These are phyloP conservation scores for Irpex rosettiformis DNA, from an alignment of 1,284 basidiomycete genomes.

Conservation along the genomic window DNA sequence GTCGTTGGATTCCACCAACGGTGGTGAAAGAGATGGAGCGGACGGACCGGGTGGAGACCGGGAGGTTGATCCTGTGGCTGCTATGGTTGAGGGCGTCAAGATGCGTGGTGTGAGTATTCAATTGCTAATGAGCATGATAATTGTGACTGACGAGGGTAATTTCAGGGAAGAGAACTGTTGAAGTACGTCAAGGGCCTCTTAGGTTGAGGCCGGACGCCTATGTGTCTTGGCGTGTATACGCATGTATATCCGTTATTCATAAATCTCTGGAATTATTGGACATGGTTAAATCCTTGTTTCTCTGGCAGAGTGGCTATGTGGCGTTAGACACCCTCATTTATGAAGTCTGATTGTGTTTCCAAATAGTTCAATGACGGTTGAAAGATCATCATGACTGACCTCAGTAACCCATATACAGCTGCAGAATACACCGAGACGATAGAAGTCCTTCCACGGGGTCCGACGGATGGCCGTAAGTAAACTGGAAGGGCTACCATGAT, in stretches of 20 bases:
- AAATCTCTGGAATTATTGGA: too few species aligned
- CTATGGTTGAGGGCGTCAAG: slow-evolving; percentile 74
- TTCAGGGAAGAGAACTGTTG: slow-evolving; percentile 66
- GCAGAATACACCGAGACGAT: too few species aligned
- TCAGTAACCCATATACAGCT: too few species aligned
- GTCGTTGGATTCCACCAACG: background rate
- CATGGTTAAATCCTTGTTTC: too few species aligned
- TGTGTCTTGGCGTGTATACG: background rate
- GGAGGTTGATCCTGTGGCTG: slow-evolving; percentile 57
- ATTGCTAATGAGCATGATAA: background rate
- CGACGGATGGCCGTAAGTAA: too few species aligned
- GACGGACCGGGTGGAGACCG: background rate
- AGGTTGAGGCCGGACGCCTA: slow-evolving; percentile 33
- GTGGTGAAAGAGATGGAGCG: slow-evolving; percentile 24
- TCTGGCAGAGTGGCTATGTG: background rate
- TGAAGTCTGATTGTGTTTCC: too few species aligned
- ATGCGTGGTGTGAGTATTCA: slow-evolving; percentile 54
- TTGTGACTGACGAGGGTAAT: slow-evolving; percentile 3
- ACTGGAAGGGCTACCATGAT: too few species aligned
- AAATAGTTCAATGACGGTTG: too few species aligned
- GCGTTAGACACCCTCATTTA: background rate
- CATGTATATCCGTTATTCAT: too few species aligned
- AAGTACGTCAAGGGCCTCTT: slow-evolving; percentile 70
- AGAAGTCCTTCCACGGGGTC: too few species aligned
- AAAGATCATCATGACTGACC: too few species aligned